A percentile compares a stretch with the other conserved stretches of the same genome.
phyloP scores from a whole-genome alignment of 2,329 filamentous ascomycete species.

The Neofusicoccum kwambonambiense region DNA sequence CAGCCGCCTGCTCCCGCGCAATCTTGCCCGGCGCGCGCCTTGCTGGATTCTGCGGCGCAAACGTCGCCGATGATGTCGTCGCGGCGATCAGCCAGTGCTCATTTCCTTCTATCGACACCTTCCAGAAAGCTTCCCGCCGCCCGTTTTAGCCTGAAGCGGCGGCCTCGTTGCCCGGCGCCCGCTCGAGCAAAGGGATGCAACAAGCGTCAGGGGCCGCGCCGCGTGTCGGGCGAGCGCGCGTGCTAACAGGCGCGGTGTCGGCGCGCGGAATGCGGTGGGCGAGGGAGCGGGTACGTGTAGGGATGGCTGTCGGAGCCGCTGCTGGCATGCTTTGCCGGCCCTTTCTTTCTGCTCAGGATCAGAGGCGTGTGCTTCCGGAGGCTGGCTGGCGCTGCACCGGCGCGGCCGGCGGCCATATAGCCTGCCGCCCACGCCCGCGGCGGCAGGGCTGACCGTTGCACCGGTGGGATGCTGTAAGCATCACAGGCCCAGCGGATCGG shows the following conservation, averaged over 20 bases:
- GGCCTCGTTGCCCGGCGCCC: not conserved
- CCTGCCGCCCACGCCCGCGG: not conserved
- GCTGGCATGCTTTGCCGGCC: slow-evolving; percentile 6
- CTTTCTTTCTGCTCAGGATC: not conserved
- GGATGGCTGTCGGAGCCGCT: not conserved
- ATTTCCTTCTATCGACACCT: slow-evolving; percentile 3
- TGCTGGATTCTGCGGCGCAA: not conserved
- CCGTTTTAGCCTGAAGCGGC: slow-evolving; percentile 15
- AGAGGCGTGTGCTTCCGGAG: not conserved
- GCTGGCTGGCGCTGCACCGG: not conserved
- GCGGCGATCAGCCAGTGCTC: slow-evolving; percentile 2
- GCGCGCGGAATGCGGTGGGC: slow-evolving; percentile 5
- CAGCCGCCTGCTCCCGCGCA: not conserved
- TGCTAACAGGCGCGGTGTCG: slow-evolving; percentile 6
- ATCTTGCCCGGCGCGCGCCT: not conserved
- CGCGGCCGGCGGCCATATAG: not conserved
- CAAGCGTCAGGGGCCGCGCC: slow-evolving; percentile 3
- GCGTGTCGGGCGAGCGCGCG: not conserved
- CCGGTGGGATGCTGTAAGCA: not conserved
- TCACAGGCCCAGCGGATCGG: slow-evolving; percentile 4
- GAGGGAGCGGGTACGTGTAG: slow-evolving; percentile 3
- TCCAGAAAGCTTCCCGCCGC: slow-evolving; percentile 3
- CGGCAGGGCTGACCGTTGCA: slow-evolving; percentile 11
- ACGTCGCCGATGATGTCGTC: not conserved
- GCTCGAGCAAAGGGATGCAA: not conserved